Percentiles rank a stretch among this genome's conserved stretches.
Conservation (phyloP, 2,329 filamentous ascomycete species). For the Dactylellina drechsleri region DNA sequence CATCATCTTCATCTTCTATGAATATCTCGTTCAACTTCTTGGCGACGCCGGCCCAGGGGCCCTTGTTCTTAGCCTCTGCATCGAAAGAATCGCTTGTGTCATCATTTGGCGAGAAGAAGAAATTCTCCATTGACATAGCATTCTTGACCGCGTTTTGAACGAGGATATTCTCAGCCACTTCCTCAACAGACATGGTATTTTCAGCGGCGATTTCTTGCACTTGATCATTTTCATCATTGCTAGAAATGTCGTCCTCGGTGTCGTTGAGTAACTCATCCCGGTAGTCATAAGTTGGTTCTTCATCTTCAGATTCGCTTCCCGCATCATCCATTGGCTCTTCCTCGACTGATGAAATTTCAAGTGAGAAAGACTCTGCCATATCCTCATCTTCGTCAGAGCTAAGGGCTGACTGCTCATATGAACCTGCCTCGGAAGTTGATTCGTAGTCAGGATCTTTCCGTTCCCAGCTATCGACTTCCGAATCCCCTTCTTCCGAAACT, state of each 20-base stretch:
- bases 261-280: neutral
- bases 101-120: constrained; percentile 53
- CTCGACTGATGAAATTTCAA: constrained; percentile 40
- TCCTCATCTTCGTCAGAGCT: constrained; percentile 54
- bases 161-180: constrained; percentile 1
- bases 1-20: neutral
- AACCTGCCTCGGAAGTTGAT: constrained; percentile 12
- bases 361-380: constrained; percentile 39
- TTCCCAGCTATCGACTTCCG: constrained; percentile 5
- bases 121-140: constrained; percentile 54
- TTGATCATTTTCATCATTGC: neutral
- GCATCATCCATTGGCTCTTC: constrained; percentile 40
- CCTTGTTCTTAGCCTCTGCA: constrained; percentile 9
- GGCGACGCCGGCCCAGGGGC: constrained; percentile 7
- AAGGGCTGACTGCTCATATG: constrained; percentile 10
- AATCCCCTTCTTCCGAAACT: constrained; percentile 36
- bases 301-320: constrained; percentile 35
- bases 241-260: constrained; percentile 38
- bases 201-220: constrained; percentile 32
- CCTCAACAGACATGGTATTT: constrained; percentile 31
- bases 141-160: constrained; percentile 41
- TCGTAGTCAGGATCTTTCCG: neutral
- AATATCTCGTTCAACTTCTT: constrained; percentile 22
- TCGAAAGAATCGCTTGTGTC: constrained; percentile 16
- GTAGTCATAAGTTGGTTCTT: constrained; percentile 2